These are phyloP conservation scores for Phoenix dactylifera DNA, from an alignment of 176 grass and related monocot genomes.

Conservation along the genomic window DNA sequence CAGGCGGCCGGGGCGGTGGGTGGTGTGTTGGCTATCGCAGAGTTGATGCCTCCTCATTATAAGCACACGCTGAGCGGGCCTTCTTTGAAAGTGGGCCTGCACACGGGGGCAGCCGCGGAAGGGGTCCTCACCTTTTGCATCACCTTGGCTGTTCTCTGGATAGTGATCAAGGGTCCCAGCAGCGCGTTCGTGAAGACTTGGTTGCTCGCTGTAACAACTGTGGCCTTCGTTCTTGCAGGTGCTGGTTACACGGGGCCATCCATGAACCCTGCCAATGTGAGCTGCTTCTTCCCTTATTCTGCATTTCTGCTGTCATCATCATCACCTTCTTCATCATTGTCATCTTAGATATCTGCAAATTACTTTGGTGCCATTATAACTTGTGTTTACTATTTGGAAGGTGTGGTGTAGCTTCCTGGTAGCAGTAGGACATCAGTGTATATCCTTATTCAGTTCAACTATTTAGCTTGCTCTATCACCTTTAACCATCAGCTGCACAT, in stretches of 20 bases:
- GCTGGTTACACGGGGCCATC: constrained; percentile 57
- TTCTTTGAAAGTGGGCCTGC: constrained; percentile 49
- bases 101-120: constrained; percentile 58
- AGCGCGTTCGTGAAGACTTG: constrained; percentile 41
- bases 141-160: constrained; percentile 43
- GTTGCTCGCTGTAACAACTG: constrained; percentile 41
- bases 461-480: too few relatives aligned
- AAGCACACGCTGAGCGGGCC: constrained; percentile 48
- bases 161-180: constrained; percentile 43
- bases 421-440: too few relatives aligned
- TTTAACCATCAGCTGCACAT: too few relatives aligned
- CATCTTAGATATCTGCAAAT: too few relatives aligned
- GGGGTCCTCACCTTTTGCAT: constrained; percentile 58
- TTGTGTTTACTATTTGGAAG: too few relatives aligned
- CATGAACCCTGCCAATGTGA: constrained; percentile 81
- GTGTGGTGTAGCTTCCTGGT: too few relatives aligned
- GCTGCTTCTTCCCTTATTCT: background rate
- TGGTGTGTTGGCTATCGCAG: constrained; percentile 43
- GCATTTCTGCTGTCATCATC: background rate
- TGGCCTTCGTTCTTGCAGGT: constrained; percentile 39
- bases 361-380: too few relatives aligned
- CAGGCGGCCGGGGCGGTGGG: constrained; percentile 60
- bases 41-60: constrained; percentile 48
- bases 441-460: too few relatives aligned
- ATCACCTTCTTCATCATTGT: background rate